These are phyloP conservation scores for Nemania diffusa DNA, from an alignment of 2,329 filamentous ascomycete genomes.

Conservation along the genomic window DNA sequence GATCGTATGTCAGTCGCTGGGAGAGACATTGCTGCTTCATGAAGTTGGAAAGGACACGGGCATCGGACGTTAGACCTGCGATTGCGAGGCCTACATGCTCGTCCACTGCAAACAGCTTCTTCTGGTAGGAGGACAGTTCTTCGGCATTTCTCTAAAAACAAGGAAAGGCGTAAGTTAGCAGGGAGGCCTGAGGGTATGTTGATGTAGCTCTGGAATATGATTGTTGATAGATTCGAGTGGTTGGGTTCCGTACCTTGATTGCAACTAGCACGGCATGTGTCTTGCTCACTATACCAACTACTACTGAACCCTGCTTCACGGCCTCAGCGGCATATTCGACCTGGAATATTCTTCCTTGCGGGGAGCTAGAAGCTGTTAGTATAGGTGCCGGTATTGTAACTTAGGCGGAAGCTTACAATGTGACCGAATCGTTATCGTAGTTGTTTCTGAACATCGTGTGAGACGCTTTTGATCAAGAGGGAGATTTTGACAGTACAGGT, in stretches of 20 bases:
- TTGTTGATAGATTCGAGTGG: not conserved
- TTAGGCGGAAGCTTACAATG: constrained; percentile 76
- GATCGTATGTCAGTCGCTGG: constrained; percentile 94
- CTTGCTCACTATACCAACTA: constrained; percentile 97
- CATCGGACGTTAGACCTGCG: constrained; percentile 95
- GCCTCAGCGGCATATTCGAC: constrained; percentile 99
- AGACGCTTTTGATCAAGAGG: constrained; percentile 7
- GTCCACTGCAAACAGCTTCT: constrained; percentile 98
- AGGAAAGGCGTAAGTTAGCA: constrained; percentile 18
- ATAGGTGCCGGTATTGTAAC: constrained; percentile 34
- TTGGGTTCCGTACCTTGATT: constrained; percentile 78
- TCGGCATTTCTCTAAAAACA: constrained; percentile 87
- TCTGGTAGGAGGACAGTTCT: constrained; percentile 99
- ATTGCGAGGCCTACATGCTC: constrained; percentile 96
- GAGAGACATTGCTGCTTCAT: constrained; percentile 99
- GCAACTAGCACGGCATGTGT: constrained; percentile 96
- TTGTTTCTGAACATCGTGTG: constrained; percentile 97
- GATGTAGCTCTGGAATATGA: not conserved
- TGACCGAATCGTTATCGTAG: constrained; percentile 99
- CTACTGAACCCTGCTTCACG: constrained; percentile 98
- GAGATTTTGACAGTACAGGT: not conserved
- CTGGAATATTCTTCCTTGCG: constrained; percentile 99
- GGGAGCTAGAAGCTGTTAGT: constrained; percentile 73
- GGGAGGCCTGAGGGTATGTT: not conserved
- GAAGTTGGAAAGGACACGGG: constrained; percentile 99